phyloP scores from a whole-genome alignment of 202 grass and related monocot genomes.

The Schoenoplectus tabernaemontani region DNA sequence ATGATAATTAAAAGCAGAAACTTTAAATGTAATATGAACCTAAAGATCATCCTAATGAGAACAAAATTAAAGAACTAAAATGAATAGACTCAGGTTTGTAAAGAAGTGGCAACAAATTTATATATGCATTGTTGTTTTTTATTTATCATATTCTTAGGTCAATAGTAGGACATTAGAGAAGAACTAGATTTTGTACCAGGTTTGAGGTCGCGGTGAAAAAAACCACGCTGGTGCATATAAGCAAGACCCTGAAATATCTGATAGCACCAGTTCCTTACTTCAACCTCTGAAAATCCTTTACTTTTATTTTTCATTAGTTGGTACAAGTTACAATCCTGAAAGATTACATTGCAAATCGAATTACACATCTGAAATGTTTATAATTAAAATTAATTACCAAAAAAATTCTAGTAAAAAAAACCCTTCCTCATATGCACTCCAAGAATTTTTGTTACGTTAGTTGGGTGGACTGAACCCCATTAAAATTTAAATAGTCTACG shows the following conservation, averaged over 20 bases:
- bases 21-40: background rate
- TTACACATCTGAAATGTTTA: background rate
- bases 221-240: slow-evolving; percentile 91
- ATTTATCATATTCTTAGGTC: background rate
- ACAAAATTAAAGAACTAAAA: background rate
- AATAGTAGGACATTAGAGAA: background rate
- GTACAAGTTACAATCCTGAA: slow-evolving; percentile 88
- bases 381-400: background rate
- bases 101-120: background rate
- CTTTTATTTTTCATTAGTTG: slow-evolving; percentile 96
- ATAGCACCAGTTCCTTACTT: slow-evolving; percentile 96
- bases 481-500: background rate
- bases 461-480: background rate
- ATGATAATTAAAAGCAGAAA: background rate
- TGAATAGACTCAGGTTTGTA: background rate
- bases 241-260: slow-evolving; percentile 98
- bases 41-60: background rate
- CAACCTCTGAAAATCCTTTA: slow-evolving; percentile 58
- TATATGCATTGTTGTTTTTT: background rate
- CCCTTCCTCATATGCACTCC: background rate
- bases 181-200: slow-evolving; percentile 44
- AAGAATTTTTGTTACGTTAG: background rate
- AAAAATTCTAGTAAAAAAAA: background rate
- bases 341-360: slow-evolving; percentile 8
- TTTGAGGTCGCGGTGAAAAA: slow-evolving; percentile 98